phyloP scores from a whole-genome alignment of 345 rosid genomes.

The Ailanthus altissimus region DNA sequence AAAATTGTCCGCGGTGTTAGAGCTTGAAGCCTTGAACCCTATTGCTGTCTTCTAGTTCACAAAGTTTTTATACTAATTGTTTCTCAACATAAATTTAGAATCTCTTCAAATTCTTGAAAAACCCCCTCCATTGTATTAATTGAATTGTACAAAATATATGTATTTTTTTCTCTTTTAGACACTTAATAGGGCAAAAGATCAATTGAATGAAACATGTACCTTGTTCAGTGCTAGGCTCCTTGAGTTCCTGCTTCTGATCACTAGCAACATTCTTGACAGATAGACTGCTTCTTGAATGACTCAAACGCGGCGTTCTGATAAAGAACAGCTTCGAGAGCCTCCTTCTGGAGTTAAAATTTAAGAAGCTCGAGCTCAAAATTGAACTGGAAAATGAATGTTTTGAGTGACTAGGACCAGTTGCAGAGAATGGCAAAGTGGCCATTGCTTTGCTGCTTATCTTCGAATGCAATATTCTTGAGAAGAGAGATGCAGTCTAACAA shows the following conservation, averaged over 20 bases:
- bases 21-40: not conserved
- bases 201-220: conserved; percentile 25
- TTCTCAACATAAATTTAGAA: not conserved
- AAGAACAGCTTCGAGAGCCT: conserved; percentile 32
- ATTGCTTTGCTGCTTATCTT: conserved; percentile 17
- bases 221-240: conserved; percentile 30
- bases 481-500: not conserved
- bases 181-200: not conserved
- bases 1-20: too few relatives aligned
- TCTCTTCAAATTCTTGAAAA: not conserved
- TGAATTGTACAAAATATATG: not conserved
- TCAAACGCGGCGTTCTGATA: conserved; percentile 26
- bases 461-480: not conserved
- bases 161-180: not conserved
- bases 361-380: conserved; percentile 25
- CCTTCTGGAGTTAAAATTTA: conserved; percentile 25
- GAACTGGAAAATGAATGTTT: conserved; percentile 21
- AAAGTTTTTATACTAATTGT: too few relatives aligned
- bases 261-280: conserved; percentile 41
- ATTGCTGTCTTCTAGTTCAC: not conserved
- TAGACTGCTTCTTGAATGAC: conserved; percentile 27
- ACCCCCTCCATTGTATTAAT: not conserved
- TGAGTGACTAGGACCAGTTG: conserved; percentile 22
- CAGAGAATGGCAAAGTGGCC: conserved; percentile 40
- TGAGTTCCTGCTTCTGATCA: conserved; percentile 37